Conservation (phyloP, 352 stramenopile species). For the Phytophthora idaei region DNA sequence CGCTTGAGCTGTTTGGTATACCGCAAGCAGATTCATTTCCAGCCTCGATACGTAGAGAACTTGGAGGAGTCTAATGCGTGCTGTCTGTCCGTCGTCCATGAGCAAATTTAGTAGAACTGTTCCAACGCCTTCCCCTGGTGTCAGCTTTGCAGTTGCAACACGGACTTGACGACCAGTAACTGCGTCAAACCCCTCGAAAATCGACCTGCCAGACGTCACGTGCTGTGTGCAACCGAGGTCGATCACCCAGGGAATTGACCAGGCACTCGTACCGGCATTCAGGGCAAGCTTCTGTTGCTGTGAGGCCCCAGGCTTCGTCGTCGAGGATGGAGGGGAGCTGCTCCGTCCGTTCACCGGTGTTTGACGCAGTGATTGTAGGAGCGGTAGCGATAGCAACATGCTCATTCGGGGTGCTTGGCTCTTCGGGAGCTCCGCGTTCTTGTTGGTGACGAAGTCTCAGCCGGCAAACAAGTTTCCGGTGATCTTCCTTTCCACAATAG, state of each 20-base stretch:
- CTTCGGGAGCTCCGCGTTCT: neutral
- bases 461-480: neutral
- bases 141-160: neutral
- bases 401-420: neutral
- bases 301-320: neutral
- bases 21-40: neutral
- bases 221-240: neutral
- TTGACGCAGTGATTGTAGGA: no score
- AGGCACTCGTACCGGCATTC: neutral
- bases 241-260: conserved; percentile 1
- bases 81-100: neutral
- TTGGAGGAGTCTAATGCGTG: neutral
- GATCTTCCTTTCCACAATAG: neutral
- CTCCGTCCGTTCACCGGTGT: neutral
- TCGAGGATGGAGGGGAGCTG: neutral
- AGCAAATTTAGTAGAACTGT: neutral
- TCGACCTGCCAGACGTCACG: neutral
- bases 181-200: neutral
- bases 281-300: neutral
- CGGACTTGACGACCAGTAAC: neutral
- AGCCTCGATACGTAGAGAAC: neutral
- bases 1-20: neutral
- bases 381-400: neutral
- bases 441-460: neutral
- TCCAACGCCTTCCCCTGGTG: neutral